Conservation (phyloP, 139 green algal species). For the Gonium pectorale region DNA sequence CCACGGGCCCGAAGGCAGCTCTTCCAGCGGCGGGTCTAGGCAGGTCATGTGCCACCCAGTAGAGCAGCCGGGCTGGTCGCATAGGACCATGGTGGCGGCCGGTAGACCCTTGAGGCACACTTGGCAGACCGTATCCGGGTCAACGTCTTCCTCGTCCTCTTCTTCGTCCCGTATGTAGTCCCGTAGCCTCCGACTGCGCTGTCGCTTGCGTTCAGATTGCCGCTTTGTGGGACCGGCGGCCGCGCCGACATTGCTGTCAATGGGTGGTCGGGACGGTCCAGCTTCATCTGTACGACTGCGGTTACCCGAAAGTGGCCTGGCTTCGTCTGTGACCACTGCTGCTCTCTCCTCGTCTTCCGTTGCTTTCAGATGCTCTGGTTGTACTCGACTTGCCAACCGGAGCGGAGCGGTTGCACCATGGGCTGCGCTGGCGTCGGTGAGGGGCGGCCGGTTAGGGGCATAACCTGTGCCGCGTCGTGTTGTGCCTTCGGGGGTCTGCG, state of each 20-base stretch:
- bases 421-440: too few relatives aligned
- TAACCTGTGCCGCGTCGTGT: too few relatives aligned
- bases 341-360: too few relatives aligned
- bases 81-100: background rate
- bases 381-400: too few relatives aligned
- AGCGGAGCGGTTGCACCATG: too few relatives aligned
- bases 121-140: background rate
- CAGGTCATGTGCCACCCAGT: background rate
- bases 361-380: too few relatives aligned
- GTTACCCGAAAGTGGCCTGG: too few relatives aligned
- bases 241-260: background rate
- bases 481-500: too few relatives aligned
- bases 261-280: background rate
- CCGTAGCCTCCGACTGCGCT: background rate
- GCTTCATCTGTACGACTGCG: too few relatives aligned
- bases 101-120: background rate
- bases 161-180: background rate
- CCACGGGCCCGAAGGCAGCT: background rate
- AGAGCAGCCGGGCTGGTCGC: too few relatives aligned
- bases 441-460: too few relatives aligned
- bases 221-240: background rate
- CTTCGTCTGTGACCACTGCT: too few relatives aligned
- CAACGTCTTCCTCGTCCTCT: background rate
- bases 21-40: background rate
- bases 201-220: background rate